Percentiles rank a stretch among this genome's conserved stretches.
phyloP scores from a whole-genome alignment of 768 basidiomycete species.

The Mycena haematopus region DNA sequence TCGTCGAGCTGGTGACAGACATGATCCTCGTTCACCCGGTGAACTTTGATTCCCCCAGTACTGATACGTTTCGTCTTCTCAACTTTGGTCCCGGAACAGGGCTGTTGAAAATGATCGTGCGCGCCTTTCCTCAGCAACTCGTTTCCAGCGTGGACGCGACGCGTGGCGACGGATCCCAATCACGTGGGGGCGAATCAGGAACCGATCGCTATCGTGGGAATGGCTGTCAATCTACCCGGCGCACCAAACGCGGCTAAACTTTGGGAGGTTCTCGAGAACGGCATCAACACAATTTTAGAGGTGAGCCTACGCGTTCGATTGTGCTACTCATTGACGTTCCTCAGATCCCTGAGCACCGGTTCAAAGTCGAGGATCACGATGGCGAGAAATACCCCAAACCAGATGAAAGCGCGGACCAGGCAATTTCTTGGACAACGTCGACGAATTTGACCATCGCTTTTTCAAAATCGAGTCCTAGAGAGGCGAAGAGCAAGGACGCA shows the following conservation, averaged over 20 bases:
- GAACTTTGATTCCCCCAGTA: slow-evolving; percentile 60
- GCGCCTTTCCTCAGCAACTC: slow-evolving; percentile 23
- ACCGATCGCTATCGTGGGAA: slow-evolving; percentile 74
- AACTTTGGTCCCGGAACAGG: slow-evolving; percentile 47
- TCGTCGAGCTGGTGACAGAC: slow-evolving; percentile 52
- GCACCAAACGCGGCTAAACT: slow-evolving; percentile 54
- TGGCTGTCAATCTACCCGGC: slow-evolving; percentile 68
- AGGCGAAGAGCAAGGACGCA: slow-evolving; percentile 79
- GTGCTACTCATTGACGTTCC: no score
- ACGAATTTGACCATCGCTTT: slow-evolving; percentile 71
- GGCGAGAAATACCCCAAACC: slow-evolving; percentile 39
- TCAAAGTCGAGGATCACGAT: slow-evolving; percentile 52
- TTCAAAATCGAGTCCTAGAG: slow-evolving; percentile 80
- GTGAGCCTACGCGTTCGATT: slow-evolving; percentile 40
- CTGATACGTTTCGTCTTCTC: slow-evolving; percentile 25
- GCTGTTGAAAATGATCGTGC: slow-evolving; percentile 26
- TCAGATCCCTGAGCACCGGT: slow-evolving; percentile 69
- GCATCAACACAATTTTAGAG: slow-evolving; percentile 61
- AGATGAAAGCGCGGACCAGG: slow-evolving; percentile 61
- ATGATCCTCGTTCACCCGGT: slow-evolving; percentile 59
- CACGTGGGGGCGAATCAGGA: slow-evolving; percentile 42
- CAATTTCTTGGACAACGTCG: slow-evolving; percentile 66
- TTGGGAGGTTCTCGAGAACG: slow-evolving; percentile 66
- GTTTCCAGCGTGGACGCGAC: slow-evolving; percentile 21
- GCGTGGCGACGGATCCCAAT: not conserved